A percentile compares a stretch with the other conserved stretches of the same genome.
These are phyloP conservation scores for Spatholobus suberectus DNA, from an alignment of 306 rosid genomes.

Conservation along the genomic window DNA sequence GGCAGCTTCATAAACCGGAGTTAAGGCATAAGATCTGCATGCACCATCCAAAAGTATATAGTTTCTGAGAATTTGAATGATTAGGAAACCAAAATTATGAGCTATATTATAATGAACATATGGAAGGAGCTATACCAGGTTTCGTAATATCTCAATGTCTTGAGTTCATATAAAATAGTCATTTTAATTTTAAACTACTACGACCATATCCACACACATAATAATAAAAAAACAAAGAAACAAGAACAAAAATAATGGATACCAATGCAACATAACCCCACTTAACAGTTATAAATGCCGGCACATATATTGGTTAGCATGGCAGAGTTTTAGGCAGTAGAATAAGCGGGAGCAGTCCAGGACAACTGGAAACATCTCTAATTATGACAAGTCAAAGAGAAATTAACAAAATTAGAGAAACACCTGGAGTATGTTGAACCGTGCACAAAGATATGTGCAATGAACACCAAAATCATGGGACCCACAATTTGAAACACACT, in stretches of 20 bases:
- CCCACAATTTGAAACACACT: neutral
- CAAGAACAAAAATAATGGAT: neutral
- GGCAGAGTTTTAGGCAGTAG: neutral
- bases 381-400: neutral
- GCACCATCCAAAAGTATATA: constrained; percentile 38
- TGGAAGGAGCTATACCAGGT: constrained; percentile 13
- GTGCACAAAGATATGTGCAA: neutral
- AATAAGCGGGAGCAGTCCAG: neutral
- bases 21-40: constrained; percentile 81
- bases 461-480: neutral
- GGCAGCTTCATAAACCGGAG: constrained; percentile 75
- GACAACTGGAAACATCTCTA: neutral
- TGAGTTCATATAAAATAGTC: constrained; percentile 4
- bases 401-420: neutral
- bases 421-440: neutral
- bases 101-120: neutral
- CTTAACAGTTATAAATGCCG: neutral
- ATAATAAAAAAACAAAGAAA: neutral
- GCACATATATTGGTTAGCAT: neutral
- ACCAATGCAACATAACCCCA: constrained; percentile 10
- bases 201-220: neutral
- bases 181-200: constrained; percentile 18
- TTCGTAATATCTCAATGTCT: constrained; percentile 22
- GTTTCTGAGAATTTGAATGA: constrained; percentile 16
- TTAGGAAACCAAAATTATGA: constrained; percentile 13